Evolutionary conservation across 2,329 filamentous ascomycete species (phyloP).

Genomic region (Cercospora canescens): DNA sequence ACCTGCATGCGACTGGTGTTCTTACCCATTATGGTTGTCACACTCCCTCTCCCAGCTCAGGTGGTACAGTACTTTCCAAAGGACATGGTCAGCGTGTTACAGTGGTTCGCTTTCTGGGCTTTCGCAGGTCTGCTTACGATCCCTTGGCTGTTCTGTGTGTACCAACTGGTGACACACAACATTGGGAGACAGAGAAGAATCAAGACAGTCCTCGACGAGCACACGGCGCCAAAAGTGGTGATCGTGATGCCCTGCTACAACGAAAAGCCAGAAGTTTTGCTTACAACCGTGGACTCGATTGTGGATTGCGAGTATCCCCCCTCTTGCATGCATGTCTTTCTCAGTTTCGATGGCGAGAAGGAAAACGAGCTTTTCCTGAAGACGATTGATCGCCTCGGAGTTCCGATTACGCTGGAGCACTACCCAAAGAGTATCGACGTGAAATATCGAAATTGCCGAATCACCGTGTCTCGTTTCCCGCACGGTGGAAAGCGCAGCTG

Average conservation of each 20-base stretch:
- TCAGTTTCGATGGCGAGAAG: slow-evolving; percentile 90
- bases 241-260: slow-evolving; percentile 98
- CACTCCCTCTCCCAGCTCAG: slow-evolving; percentile 74
- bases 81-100: slow-evolving; percentile 68
- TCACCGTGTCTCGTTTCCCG: slow-evolving; percentile 88
- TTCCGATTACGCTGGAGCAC: slow-evolving; percentile 71
- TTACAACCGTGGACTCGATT: slow-evolving; percentile 86
- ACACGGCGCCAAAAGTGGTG: slow-evolving; percentile 87
- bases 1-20: slow-evolving; percentile 81
- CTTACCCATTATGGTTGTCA: slow-evolving; percentile 91
- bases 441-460: slow-evolving; percentile 74
- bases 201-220: slow-evolving; percentile 79
- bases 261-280: slow-evolving; percentile 78
- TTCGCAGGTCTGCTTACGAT: slow-evolving; percentile 83
- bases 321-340: slow-evolving; percentile 88
- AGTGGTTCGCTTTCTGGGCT: slow-evolving; percentile 95
- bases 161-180: slow-evolving; percentile 84
- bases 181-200: slow-evolving; percentile 79
- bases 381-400: slow-evolving; percentile 80
- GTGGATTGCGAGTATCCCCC: slow-evolving; percentile 92
- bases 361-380: slow-evolving; percentile 87
- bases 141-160: slow-evolving; percentile 91
- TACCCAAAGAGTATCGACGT: slow-evolving; percentile 93
- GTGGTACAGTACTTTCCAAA: slow-evolving; percentile 72
- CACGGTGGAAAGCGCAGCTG: slow-evolving; percentile 93